A percentile compares a stretch with the other conserved stretches of the same genome.
phyloP scores from a whole-genome alignment of 2,329 filamentous ascomycete genomes.

The Neonectria punicea region DNA sequence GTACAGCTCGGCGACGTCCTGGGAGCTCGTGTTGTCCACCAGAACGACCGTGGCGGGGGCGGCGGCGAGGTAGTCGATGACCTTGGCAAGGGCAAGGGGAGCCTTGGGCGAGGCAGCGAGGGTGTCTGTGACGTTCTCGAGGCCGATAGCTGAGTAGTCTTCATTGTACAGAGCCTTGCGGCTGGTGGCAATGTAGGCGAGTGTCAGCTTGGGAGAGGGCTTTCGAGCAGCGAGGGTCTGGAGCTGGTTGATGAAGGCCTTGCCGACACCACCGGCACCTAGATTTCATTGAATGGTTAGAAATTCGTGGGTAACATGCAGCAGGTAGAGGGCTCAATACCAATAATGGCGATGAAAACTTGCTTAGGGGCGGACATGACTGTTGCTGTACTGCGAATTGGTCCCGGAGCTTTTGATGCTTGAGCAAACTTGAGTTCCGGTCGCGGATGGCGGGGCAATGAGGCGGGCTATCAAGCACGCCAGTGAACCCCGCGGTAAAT shows the following conservation, averaged over 20 bases:
- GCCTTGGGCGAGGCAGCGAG: slow-evolving; percentile 72
- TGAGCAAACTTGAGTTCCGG: slow-evolving; percentile 46
- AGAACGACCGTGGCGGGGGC: slow-evolving; percentile 84
- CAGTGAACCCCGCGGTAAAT: slow-evolving; percentile 41
- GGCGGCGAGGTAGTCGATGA: slow-evolving; percentile 80
- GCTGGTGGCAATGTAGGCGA: slow-evolving; percentile 88
- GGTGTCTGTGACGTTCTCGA: slow-evolving; percentile 69
- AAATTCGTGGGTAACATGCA: neutral
- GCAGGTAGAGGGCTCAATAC: slow-evolving; percentile 42
- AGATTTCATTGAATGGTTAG: slow-evolving; percentile 36
- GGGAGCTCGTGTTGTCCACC: slow-evolving; percentile 95
- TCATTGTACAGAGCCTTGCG: slow-evolving; percentile 82
- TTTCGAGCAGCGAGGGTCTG: slow-evolving; percentile 72
- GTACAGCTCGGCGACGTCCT: slow-evolving; percentile 85
- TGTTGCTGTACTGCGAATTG: slow-evolving; percentile 28
- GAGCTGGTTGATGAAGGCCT: slow-evolving; percentile 88
- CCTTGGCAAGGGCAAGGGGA: slow-evolving; percentile 74
- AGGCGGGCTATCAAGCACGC: slow-evolving; percentile 34
- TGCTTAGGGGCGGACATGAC: slow-evolving; percentile 59
- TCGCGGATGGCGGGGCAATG: slow-evolving; percentile 52
- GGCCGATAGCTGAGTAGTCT: slow-evolving; percentile 75
- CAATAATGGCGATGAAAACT: slow-evolving; percentile 64
- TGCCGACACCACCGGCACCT: slow-evolving; percentile 95
- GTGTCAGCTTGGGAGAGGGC: slow-evolving; percentile 75
- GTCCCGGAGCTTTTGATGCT: slow-evolving; percentile 37